Evolutionary conservation across 306 rosid genomes (phyloP), one percentile per base, ranked within the genome.

Genomic region (Vigna unguiculata): DNA sequence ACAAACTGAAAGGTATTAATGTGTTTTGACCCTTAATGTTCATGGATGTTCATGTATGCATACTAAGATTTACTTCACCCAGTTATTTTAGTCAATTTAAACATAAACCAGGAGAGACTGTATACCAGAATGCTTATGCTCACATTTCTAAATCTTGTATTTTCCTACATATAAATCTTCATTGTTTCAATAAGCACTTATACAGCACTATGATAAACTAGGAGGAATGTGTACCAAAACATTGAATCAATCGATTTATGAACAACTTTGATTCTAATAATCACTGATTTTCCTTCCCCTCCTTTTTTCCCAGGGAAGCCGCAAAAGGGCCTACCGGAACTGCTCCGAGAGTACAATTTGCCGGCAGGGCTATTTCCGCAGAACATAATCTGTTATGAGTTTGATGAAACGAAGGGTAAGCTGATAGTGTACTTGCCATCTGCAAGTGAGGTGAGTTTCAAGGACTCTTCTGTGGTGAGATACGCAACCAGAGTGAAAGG

Each of bases 341-440:
- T 95, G 67, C 99, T 95, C 51, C 92, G 88, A 0, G 99, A 95
- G 61, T 90, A 89, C 91, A 95, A 90, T 82, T 81, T 95, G 75
- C 99, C 99, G 0, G 83, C 90, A 0, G 99, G 99, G 45, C 89
- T 95, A 34, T 95, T 95, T 72, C 99, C 99, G 0, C 93, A 84
- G 81, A 95, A 90, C 80, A 85, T 87, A 82, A 89, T 87, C 69
- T 85, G 97, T 72, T 89, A 86, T 4, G 99, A 95, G 80, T 95
- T 95, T 43, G 96, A 90, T 14, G 97, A 92, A 82, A 41, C 86
- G 19, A 92, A 88, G 38, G 86, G 93, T 57, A 92, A 87, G 88
- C 86, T 95, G 79, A 69, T 89, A 46, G 97, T 95, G 34, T 88
- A 90, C 87, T 75, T 95, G 81, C 96, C 99, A 46, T 93, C 99